These are phyloP conservation scores for Cercospora zeina DNA, from an alignment of 2,329 filamentous ascomycete species.

Conservation along the genomic window DNA sequence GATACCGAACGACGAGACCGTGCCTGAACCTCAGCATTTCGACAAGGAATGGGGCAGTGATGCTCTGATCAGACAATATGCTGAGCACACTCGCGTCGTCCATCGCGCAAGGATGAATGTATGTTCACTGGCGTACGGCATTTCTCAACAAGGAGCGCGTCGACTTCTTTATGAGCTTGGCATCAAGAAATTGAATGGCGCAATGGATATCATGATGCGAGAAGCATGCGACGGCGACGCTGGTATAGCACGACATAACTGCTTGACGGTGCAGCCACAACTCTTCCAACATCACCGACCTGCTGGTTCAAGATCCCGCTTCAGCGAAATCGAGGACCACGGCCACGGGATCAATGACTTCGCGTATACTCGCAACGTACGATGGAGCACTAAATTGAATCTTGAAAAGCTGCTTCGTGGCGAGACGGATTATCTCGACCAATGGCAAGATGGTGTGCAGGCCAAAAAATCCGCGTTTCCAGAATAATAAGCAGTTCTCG, in stretches of 20 bases:
- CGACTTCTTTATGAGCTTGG: slow-evolving; percentile 49
- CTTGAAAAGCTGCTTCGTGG: slow-evolving; percentile 44
- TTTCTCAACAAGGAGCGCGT: slow-evolving; percentile 50
- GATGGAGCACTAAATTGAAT: slow-evolving; percentile 49
- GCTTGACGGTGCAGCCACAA: slow-evolving; percentile 47
- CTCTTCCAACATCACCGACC: slow-evolving; percentile 53
- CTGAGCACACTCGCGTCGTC: slow-evolving; percentile 47
- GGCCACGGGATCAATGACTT: slow-evolving; percentile 38
- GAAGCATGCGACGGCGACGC: slow-evolving; percentile 38
- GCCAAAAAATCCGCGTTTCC: slow-evolving; percentile 1
- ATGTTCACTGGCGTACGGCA: slow-evolving; percentile 50
- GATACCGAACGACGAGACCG: slow-evolving; percentile 29
- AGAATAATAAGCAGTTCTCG: not conserved
- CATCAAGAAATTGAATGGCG: slow-evolving; percentile 44
- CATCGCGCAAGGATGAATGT: slow-evolving; percentile 46
- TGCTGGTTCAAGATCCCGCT: slow-evolving; percentile 40
- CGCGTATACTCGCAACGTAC: slow-evolving; percentile 42
- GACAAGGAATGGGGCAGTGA: slow-evolving; percentile 31
- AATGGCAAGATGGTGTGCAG: slow-evolving; percentile 17
- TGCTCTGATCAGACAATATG: slow-evolving; percentile 26
- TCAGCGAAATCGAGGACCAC: slow-evolving; percentile 45
- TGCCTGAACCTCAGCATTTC: slow-evolving; percentile 28
- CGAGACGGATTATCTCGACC: slow-evolving; percentile 37
- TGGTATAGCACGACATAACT: slow-evolving; percentile 40
- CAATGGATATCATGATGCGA: slow-evolving; percentile 42